Percentiles rank a stretch among this genome's conserved stretches.
These are phyloP conservation scores for Marchantia polymorpha DNA, from an alignment of 225 moss, liverwort and hornwort species.

Conservation along the genomic window DNA sequence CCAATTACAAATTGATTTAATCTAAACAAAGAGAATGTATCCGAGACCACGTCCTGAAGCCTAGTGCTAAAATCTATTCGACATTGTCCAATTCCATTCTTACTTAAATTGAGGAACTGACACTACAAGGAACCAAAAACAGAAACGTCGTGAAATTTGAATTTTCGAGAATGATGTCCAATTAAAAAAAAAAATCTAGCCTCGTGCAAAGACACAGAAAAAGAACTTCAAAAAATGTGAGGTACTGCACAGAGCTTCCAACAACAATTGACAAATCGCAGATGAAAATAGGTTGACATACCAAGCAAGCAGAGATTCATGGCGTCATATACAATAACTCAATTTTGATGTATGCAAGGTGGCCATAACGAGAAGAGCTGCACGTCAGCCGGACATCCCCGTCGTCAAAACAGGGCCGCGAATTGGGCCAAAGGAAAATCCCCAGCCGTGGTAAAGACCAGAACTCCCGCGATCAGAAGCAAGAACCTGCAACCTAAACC, in stretches of 20 bases:
- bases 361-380: constrained; percentile 31
- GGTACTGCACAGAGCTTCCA: neutral
- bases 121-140: neutral
- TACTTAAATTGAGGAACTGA: neutral
- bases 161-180: neutral
- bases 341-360: neutral
- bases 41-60: neutral
- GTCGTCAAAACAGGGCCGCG: neutral
- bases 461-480: neutral
- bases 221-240: neutral
- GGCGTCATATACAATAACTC: constrained; percentile 28
- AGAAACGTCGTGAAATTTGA: neutral
- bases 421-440: neutral
- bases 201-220: neutral
- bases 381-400: neutral
- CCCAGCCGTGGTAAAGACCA: neutral
- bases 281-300: constrained; percentile 23
- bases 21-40: neutral
- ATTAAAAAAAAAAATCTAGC: neutral
- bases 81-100: neutral
- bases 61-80: neutral
- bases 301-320: constrained; percentile 98
- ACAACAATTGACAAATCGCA: neutral
- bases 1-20: neutral
- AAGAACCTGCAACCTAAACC: constrained; percentile 8